A percentile compares a stretch with the other conserved stretches of the same genome.
phyloP scores from a whole-genome alignment of 164 flowering plant genomes.

The Akebia trifoliata region DNA sequence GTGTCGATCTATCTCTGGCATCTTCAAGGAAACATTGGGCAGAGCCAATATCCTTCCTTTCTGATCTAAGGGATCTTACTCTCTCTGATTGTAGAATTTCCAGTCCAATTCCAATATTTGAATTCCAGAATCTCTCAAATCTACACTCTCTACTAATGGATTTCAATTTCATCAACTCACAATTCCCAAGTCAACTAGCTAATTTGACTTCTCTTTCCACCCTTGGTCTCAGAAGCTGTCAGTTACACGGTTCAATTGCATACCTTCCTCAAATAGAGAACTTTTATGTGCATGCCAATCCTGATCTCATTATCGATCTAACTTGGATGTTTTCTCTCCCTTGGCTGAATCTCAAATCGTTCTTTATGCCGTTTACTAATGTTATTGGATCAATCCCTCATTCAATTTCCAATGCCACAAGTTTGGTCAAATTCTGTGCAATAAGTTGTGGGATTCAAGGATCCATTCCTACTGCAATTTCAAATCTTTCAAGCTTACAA shows the following conservation, averaged over 20 bases:
- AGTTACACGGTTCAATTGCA: slow-evolving; percentile 9
- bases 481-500: slow-evolving; percentile 18
- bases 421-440: neutral
- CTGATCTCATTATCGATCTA: slow-evolving; percentile 6
- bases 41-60: slow-evolving; percentile 22
- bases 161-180: slow-evolving; percentile 14
- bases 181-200: slow-evolving; percentile 13
- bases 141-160: slow-evolving; percentile 12
- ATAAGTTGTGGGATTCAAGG: slow-evolving; percentile 19
- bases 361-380: neutral
- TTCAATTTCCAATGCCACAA: slow-evolving; percentile 14
- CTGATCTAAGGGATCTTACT: no score
- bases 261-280: slow-evolving; percentile 17
- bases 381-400: no score
- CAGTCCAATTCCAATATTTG: slow-evolving; percentile 7
- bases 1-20: slow-evolving; percentile 16
- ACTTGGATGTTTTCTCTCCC: slow-evolving; percentile 12
- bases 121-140: slow-evolving; percentile 13
- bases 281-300: slow-evolving; percentile 8
- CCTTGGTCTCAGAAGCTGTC: slow-evolving; percentile 10
- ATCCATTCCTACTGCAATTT: slow-evolving; percentile 15
- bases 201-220: slow-evolving; percentile 14
- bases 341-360: slow-evolving; percentile 7
- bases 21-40: slow-evolving; percentile 12
- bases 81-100: slow-evolving; percentile 19